phyloP scores from a whole-genome alignment of 345 rosid species.

The Aegle marmelos region DNA sequence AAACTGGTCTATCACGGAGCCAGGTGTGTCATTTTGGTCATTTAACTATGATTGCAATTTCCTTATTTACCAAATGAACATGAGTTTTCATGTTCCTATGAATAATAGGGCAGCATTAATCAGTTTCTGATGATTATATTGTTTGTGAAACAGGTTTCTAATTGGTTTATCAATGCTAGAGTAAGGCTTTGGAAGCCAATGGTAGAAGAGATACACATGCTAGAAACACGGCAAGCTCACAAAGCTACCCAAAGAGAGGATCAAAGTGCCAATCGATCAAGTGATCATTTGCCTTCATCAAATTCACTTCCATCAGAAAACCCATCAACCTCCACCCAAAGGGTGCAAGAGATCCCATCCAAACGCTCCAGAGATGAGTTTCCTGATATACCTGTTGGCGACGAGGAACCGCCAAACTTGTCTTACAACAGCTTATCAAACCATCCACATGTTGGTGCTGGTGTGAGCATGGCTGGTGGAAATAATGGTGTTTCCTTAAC shows the following conservation, averaged over 20 bases:
- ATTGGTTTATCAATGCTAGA: constrained; percentile 94
- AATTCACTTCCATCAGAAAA: constrained; percentile 29
- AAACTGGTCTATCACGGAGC: constrained; percentile 84
- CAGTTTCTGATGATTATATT: neutral
- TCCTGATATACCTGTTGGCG: constrained; percentile 30
- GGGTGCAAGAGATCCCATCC: constrained; percentile 37
- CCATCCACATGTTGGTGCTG: constrained; percentile 41
- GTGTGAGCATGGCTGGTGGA: constrained; percentile 39
- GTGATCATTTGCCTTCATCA: constrained; percentile 24
- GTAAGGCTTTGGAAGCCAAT: constrained; percentile 97
- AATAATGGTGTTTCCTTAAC: constrained; percentile 69
- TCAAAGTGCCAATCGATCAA: constrained; percentile 29
- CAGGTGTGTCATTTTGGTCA: constrained; percentile 49
- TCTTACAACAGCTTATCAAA: constrained; percentile 36
- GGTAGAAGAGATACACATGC: constrained; percentile 89
- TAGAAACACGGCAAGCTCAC: constrained; percentile 67
- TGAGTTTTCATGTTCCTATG: neutral
- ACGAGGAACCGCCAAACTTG: constrained; percentile 24
- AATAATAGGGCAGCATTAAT: neutral
- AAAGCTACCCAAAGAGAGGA: constrained; percentile 52
- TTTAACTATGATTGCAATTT: neutral
- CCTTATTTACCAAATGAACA: neutral
- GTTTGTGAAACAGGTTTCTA: constrained; percentile 55
- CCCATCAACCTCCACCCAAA: constrained; percentile 35
- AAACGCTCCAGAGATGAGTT: constrained; percentile 48